Percentiles rank a stretch among this genome's conserved stretches.
phyloP scores from a whole-genome alignment of 2,329 filamentous ascomycete species.

The Cladosporium sp. region DNA sequence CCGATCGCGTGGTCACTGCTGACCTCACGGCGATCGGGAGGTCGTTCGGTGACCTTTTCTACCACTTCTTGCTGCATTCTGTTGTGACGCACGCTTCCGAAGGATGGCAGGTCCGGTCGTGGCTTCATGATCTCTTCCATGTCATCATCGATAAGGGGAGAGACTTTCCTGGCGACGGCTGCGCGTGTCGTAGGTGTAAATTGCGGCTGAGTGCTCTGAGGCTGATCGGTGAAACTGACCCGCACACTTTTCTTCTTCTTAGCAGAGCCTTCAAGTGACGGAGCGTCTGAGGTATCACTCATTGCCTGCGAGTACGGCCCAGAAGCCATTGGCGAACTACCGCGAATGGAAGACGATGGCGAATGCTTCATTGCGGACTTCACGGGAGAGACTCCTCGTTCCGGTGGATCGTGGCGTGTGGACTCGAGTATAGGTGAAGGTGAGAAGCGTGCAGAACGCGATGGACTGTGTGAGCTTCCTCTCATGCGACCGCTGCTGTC shows the following conservation, averaged over 20 bases:
- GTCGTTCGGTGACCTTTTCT: constrained; percentile 49
- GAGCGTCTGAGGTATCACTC: constrained; percentile 54
- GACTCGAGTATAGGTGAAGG: constrained; percentile 52
- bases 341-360: constrained; percentile 49
- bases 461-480: constrained; percentile 54
- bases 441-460: constrained; percentile 64
- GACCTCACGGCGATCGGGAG: constrained; percentile 41
- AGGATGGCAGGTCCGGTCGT: constrained; percentile 68
- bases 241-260: constrained; percentile 62
- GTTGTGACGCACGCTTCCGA: constrained; percentile 61
- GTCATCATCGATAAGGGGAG: constrained; percentile 49
- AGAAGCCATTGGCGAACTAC: constrained; percentile 40
- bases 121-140: constrained; percentile 66
- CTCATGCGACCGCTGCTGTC: constrained; percentile 21
- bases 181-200: constrained; percentile 48
- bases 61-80: constrained; percentile 37
- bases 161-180: constrained; percentile 19
- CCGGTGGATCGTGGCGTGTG: constrained; percentile 64
- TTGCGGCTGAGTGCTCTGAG: constrained; percentile 32
- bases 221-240: constrained; percentile 66
- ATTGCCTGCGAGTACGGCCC: constrained; percentile 44
- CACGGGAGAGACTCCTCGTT: constrained; percentile 67
- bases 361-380: constrained; percentile 71
- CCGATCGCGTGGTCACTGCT: constrained; percentile 61
- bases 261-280: constrained; percentile 40